Evolutionary conservation across 2,329 filamentous ascomycete genomes (phyloP).

Genomic region (Sclerotinia sclerotiorum): DNA sequence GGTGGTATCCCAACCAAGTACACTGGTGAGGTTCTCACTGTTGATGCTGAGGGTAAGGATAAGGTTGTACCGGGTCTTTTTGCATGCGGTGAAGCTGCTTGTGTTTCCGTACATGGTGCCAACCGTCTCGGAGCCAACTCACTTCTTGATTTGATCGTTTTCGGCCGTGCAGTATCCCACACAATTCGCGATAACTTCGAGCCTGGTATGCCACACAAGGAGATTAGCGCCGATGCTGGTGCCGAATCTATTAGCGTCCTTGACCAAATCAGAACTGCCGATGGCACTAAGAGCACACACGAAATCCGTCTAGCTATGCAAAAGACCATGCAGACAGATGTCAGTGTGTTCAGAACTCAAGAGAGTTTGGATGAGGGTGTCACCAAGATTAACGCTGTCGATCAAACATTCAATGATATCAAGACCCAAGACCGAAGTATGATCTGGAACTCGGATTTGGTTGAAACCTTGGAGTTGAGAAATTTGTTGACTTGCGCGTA

Average conservation of each 20-base stretch:
- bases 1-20: constrained; percentile 52
- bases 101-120: constrained; percentile 50
- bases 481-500: constrained; percentile 97
- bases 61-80: constrained; percentile 48
- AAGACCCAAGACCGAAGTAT: constrained; percentile 98
- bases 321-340: constrained; percentile 97
- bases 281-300: constrained; percentile 63
- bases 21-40: constrained; percentile 48
- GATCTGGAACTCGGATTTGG: constrained; percentile 99
- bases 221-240: constrained; percentile 62
- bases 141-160: constrained; percentile 51
- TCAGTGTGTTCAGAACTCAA: constrained; percentile 87
- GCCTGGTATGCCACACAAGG: constrained; percentile 57
- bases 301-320: constrained; percentile 93
- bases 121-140: constrained; percentile 51
- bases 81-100: constrained; percentile 50
- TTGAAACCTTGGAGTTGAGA: constrained; percentile 92
- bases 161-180: constrained; percentile 71
- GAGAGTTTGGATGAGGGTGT: constrained; percentile 94
- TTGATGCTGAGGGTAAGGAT: constrained; percentile 44
- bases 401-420: constrained; percentile 75
- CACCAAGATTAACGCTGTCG: constrained; percentile 80
- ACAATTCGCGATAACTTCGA: constrained; percentile 71
- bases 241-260: constrained; percentile 82
- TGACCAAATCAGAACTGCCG: constrained; percentile 52